Percentiles rank a stretch among this genome's conserved stretches.
Conservation (phyloP, 2,329 filamentous ascomycete species). For the Torrubiella hemipterigena region DNA sequence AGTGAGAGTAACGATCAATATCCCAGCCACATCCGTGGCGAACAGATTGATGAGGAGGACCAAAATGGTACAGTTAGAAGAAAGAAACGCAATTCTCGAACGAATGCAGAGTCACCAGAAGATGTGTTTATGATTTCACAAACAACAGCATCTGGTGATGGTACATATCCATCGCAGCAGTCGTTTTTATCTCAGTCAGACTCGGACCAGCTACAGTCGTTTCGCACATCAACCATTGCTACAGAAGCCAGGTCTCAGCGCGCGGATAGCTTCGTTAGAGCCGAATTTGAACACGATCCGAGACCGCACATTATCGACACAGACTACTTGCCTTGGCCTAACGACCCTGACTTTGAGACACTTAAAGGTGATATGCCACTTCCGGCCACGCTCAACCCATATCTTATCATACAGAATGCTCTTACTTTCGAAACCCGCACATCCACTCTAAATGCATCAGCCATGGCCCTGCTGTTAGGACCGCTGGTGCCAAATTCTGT, state of each 20-base stretch:
- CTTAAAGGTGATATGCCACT: conserved; percentile 6
- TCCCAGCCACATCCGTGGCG: conserved; percentile 2
- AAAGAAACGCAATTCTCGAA: background rate
- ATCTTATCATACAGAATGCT: conserved; percentile 38
- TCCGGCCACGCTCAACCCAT: conserved; percentile 39
- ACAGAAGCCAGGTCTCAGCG: conserved; percentile 8
- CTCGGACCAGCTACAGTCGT: conserved; percentile 9
- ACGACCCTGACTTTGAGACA: conserved; percentile 44
- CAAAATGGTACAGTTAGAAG: conserved; percentile 1
- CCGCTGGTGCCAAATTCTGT: conserved; percentile 42
- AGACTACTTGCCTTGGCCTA: conserved; percentile 47
- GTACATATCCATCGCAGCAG: conserved; percentile 17
- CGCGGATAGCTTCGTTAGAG: conserved; percentile 14
- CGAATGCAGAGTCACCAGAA: conserved; percentile 18
- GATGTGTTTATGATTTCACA: conserved; percentile 34
- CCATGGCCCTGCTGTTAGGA: conserved; percentile 47
- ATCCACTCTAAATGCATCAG: conserved; percentile 46
- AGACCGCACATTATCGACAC: conserved; percentile 36
- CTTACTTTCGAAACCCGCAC: conserved; percentile 43
- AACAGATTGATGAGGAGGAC: background rate
- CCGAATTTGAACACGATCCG: conserved; percentile 21
- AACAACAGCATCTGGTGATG: conserved; percentile 27
- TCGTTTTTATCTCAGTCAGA: conserved; percentile 18
- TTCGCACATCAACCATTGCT: conserved; percentile 6
- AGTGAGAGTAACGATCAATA: conserved; percentile 3